These are phyloP conservation scores for Astrocystis sublimbata DNA, from an alignment of 495 filamentous ascomycete species.

Conservation along the genomic window DNA sequence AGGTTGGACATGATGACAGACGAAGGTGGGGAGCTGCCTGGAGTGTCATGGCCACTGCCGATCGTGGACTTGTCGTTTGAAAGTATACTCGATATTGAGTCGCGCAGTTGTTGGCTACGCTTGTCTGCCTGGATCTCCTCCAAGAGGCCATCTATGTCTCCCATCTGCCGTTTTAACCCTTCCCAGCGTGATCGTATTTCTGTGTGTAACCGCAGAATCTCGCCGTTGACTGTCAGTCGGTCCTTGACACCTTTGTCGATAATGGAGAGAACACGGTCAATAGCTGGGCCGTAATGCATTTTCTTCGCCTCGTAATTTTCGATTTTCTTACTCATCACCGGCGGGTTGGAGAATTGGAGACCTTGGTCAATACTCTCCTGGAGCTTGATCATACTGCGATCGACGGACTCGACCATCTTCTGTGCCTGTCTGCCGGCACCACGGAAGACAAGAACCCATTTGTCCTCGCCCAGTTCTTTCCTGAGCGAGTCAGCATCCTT, in stretches of 20 bases:
- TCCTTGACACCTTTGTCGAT: slow-evolving; percentile 92
- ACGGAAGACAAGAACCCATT: slow-evolving; percentile 92
- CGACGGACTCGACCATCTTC: slow-evolving; percentile 92
- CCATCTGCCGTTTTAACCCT: slow-evolving; percentile 71
- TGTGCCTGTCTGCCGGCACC: slow-evolving; percentile 89
- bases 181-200: slow-evolving; percentile 81
- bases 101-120: slow-evolving; percentile 74
- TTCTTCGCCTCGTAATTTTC: slow-evolving; percentile 96
- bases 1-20: slow-evolving; percentile 72
- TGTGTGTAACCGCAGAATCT: slow-evolving; percentile 78
- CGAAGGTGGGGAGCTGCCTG: slow-evolving; percentile 85
- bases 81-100: slow-evolving; percentile 89
- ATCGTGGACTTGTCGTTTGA: slow-evolving; percentile 81
- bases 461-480: slow-evolving; percentile 88
- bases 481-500: slow-evolving; percentile 82
- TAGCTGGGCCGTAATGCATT: slow-evolving; percentile 90
- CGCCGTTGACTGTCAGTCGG: slow-evolving; percentile 89
- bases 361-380: slow-evolving; percentile 76
- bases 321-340: slow-evolving; percentile 71
- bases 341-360: slow-evolving; percentile 66
- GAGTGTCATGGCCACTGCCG: slow-evolving; percentile 74
- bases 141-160: slow-evolving; percentile 69
- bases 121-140: slow-evolving; percentile 70
- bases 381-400: slow-evolving; percentile 78
- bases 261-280: slow-evolving; percentile 84